These are phyloP conservation scores for Anethum foeniculum DNA, from an alignment of 140 eudicot species.

Conservation along the genomic window DNA sequence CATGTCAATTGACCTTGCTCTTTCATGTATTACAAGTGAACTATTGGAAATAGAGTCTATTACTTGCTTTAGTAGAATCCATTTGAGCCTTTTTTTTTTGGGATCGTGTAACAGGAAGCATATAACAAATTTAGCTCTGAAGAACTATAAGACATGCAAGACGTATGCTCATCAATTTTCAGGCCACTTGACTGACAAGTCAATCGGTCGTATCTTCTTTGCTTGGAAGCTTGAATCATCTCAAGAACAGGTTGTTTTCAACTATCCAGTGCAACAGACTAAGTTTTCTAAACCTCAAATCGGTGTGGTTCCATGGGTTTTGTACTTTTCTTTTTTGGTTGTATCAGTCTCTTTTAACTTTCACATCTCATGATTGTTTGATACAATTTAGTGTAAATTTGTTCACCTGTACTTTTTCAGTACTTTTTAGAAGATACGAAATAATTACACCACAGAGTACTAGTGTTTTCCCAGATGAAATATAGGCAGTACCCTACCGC, in stretches of 20 bases:
- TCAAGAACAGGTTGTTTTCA: neutral
- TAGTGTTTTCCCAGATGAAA: neutral
- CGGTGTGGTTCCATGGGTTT: neutral
- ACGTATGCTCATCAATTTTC: neutral
- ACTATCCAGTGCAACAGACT: neutral
- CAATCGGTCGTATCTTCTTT: neutral
- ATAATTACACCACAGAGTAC: neutral
- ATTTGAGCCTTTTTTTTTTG: neutral
- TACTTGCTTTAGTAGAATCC: neutral
- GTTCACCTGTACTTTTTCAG: neutral
- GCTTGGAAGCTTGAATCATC: neutral
- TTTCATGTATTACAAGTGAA: neutral
- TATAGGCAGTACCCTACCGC: neutral
- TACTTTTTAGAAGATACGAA: neutral
- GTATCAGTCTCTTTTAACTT: neutral
- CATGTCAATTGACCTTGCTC: neutral
- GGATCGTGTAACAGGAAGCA: slow-evolving; percentile 41
- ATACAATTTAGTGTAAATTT: neutral
- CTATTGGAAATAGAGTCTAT: neutral
- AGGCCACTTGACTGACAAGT: neutral
- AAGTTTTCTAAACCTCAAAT: neutral
- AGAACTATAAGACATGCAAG: slow-evolving; percentile 40
- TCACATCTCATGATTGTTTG: neutral
- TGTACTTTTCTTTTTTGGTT: neutral
- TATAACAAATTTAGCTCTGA: slow-evolving; percentile 73